Evolutionary conservation across 768 basidiomycete genomes (phyloP).

Genomic region (Nidularia sp.): DNA sequence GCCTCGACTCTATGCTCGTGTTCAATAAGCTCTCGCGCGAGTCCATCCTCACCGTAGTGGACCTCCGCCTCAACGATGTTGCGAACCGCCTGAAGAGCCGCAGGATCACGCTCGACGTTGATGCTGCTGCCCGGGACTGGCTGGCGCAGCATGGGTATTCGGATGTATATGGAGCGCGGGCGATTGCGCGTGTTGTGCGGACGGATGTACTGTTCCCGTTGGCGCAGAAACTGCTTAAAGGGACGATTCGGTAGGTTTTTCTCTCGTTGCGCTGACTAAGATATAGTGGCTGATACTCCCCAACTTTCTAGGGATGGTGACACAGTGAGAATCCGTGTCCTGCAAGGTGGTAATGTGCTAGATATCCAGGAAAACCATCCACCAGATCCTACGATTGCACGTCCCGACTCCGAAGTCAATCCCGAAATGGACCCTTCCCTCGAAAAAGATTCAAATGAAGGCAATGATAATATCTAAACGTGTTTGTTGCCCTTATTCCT

Average conservation of each 20-base stretch:
- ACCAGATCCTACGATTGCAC: constrained; percentile 34
- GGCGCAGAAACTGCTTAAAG: constrained; percentile 74
- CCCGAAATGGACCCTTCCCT: constrained; percentile 13
- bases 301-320: constrained; percentile 56
- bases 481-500: background rate
- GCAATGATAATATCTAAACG: background rate
- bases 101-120: constrained; percentile 70
- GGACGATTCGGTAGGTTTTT: constrained; percentile 62
- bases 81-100: constrained; percentile 58
- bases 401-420: constrained; percentile 18
- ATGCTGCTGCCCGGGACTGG: constrained; percentile 58
- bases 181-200: constrained; percentile 82
- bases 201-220: constrained; percentile 80
- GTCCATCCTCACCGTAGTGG: constrained; percentile 77
- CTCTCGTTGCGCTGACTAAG: background rate
- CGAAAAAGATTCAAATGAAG: background rate
- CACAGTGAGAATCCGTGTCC: constrained; percentile 50
- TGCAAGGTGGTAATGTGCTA: constrained; percentile 34
- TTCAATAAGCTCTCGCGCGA: constrained; percentile 84
- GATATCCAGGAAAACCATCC: constrained; percentile 62
- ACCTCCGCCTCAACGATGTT: constrained; percentile 72
- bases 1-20: constrained; percentile 81
- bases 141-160: constrained; percentile 79
- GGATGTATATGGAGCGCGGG: constrained; percentile 80
- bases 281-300: background rate